Conservation (phyloP, 192 early-diverging fungal species). For the Gaertneriomyces semiglobifer region DNA sequence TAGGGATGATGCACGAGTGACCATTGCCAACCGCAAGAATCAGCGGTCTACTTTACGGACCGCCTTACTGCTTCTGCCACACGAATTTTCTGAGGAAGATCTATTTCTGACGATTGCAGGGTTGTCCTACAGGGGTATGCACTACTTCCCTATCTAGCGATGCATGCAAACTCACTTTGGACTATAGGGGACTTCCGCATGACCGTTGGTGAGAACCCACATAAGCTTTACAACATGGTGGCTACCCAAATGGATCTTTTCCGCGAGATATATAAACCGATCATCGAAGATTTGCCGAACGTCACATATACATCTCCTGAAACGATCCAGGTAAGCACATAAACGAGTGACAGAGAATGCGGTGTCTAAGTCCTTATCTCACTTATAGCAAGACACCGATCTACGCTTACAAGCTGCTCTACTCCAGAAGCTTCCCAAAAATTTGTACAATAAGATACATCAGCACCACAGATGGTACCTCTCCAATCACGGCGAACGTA, state of each 20-base stretch:
- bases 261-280: constrained; percentile 44
- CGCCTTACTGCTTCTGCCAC: constrained; percentile 79
- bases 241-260: constrained; percentile 65
- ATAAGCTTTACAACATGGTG: constrained; percentile 95
- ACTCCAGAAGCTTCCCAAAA: constrained; percentile 78
- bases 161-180: background rate
- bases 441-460: constrained; percentile 56
- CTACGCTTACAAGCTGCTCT: constrained; percentile 57
- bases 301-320: constrained; percentile 32
- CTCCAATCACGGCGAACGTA: constrained; percentile 43
- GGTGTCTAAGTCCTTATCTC: too few species aligned
- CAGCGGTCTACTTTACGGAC: constrained; percentile 77
- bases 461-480: constrained; percentile 18
- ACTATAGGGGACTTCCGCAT: constrained; percentile 85
- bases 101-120: constrained; percentile 78
- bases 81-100: constrained; percentile 74
- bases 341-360: too few species aligned
- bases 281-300: constrained; percentile 45
- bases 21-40: constrained; percentile 78
- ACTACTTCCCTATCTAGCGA: background rate
- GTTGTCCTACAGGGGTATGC: constrained; percentile 65
- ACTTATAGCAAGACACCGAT: constrained; percentile 36
- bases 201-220: constrained; percentile 84
- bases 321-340: constrained; percentile 37
- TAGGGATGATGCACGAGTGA: constrained; percentile 69